These are phyloP conservation scores for Obelidium mucronatum DNA, from an alignment of 192 early-diverging fungal genomes.

Conservation along the genomic window DNA sequence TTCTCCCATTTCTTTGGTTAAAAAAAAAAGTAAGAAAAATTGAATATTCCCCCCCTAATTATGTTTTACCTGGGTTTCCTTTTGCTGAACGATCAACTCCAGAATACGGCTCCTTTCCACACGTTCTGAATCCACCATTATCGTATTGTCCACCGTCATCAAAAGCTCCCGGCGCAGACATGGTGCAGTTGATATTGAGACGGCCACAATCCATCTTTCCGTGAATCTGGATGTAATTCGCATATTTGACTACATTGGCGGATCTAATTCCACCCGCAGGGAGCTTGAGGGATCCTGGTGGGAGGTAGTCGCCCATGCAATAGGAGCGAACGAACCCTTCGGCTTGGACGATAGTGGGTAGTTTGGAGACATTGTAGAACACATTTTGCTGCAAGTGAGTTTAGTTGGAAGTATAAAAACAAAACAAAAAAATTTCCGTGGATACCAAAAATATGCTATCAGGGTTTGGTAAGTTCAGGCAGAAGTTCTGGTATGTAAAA, in stretches of 20 bases:
- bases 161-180: conserved; percentile 26
- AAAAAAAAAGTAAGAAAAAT: not conserved
- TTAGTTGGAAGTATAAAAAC: not conserved
- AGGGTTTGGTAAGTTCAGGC: conserved; percentile 41
- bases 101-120: conserved; percentile 51
- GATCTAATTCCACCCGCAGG: conserved; percentile 32
- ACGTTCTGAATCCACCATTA: conserved; percentile 26
- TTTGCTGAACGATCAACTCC: conserved; percentile 33
- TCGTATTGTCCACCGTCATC: conserved; percentile 50
- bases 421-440: not conserved
- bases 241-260: conserved; percentile 21
- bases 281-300: conserved; percentile 30
- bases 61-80: conserved; percentile 8
- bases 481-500: too few species aligned
- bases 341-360: conserved; percentile 40
- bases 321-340: conserved; percentile 38
- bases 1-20: conserved; percentile 11
- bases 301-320: conserved; percentile 39
- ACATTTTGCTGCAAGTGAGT: not conserved
- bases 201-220: conserved; percentile 36
- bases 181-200: conserved; percentile 37
- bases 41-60: conserved; percentile 9
- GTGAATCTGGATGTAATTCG: conserved; percentile 34
- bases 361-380: conserved; percentile 22
- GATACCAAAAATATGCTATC: conserved; percentile 5